Percentiles rank a stretch among this genome's conserved stretches.
Conservation (phyloP, 192 early-diverging fungal genomes). For the Diversispora epigaea region DNA sequence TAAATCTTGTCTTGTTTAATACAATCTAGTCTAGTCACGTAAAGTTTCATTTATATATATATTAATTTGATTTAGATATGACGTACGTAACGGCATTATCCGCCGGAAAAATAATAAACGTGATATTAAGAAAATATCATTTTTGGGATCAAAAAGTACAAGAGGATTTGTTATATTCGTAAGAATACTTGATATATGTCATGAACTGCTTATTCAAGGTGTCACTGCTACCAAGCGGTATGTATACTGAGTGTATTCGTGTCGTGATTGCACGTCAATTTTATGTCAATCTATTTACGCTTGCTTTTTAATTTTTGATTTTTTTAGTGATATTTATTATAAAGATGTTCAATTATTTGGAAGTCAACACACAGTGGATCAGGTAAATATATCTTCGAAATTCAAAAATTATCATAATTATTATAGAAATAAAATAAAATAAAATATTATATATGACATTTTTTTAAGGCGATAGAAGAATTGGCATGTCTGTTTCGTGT, state of each 20-base stretch:
- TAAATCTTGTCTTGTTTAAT: background rate
- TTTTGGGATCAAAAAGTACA: constrained; percentile 6
- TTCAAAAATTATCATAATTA: background rate
- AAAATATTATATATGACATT: background rate
- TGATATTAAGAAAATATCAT: constrained; percentile 2
- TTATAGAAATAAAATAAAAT: background rate
- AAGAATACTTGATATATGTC: constrained; percentile 14
- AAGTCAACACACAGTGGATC: constrained; percentile 22
- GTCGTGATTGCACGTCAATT: background rate
- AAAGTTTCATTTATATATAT: background rate
- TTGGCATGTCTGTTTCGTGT: constrained; percentile 24
- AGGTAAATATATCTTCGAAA: background rate
- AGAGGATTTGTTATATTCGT: background rate
- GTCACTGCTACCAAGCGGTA: constrained; percentile 25
- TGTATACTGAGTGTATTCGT: background rate
- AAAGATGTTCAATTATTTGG: constrained; percentile 34
- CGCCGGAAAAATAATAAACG: background rate
- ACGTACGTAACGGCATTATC: background rate
- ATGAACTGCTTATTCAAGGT: constrained; percentile 17
- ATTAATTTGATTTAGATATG: background rate
- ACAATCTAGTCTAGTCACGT: background rate
- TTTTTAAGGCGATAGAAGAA: constrained; percentile 24
- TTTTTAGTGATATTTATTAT: constrained; percentile 33
- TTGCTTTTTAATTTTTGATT: background rate
- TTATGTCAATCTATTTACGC: background rate